Evolutionary conservation across 2,329 filamentous ascomycete species (phyloP).

Genomic region (Colletotrichum orbiculare): DNA sequence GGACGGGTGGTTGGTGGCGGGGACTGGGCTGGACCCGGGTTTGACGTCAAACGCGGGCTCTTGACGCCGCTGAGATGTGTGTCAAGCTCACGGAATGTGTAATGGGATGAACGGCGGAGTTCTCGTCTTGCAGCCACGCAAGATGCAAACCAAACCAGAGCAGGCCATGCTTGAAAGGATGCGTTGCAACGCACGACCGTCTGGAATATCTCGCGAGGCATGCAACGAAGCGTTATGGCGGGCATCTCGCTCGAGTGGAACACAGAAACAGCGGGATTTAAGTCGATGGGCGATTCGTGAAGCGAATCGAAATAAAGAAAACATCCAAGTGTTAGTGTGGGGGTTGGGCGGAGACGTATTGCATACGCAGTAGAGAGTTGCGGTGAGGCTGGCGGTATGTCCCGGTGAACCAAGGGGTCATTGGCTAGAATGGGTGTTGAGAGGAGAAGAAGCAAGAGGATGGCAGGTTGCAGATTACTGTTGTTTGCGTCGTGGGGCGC

Average conservation of each 20-base stretch:
- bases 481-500: slow-evolving; percentile 23
- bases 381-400: slow-evolving; percentile 39
- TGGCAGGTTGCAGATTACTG: slow-evolving; percentile 6
- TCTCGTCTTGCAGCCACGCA: slow-evolving; percentile 4
- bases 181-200: slow-evolving; percentile 22
- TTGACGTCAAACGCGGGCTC: slow-evolving; percentile 1
- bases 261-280: slow-evolving; percentile 22
- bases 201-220: slow-evolving; percentile 5
- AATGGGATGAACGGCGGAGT: slow-evolving; percentile 19
- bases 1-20: slow-evolving; percentile 1
- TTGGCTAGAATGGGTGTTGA: slow-evolving; percentile 11
- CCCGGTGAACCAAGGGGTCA: slow-evolving; percentile 21
- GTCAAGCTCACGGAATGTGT: slow-evolving; percentile 15
- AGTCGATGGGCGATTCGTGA: slow-evolving; percentile 27
- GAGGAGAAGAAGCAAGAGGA: slow-evolving; percentile 9
- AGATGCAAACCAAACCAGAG: slow-evolving; percentile 7
- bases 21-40: neutral
- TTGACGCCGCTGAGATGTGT: slow-evolving; percentile 6
- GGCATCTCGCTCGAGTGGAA: slow-evolving; percentile 27
- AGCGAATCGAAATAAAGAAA: slow-evolving; percentile 23
- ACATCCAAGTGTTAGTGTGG: slow-evolving; percentile 28
- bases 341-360: slow-evolving; percentile 36
- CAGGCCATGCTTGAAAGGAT: slow-evolving; percentile 5
- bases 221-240: slow-evolving; percentile 19
- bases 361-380: slow-evolving; percentile 32